phyloP scores from a whole-genome alignment of 768 basidiomycete genomes.

The Trametopsis cervina region DNA sequence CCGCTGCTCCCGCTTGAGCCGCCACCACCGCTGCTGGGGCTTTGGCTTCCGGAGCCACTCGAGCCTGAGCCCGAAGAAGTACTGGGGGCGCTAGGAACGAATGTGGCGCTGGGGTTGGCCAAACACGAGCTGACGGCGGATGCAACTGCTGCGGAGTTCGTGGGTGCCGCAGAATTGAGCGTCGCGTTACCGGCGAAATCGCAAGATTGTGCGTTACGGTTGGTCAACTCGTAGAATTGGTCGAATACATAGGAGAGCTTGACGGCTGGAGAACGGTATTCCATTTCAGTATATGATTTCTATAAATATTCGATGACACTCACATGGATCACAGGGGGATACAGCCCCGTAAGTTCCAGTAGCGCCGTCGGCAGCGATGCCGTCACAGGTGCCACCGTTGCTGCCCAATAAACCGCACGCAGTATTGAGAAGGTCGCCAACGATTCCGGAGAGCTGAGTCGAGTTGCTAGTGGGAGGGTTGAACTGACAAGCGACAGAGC shows the following conservation, averaged over 20 bases:
- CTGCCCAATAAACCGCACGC: slow-evolving; percentile 65
- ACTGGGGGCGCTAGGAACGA: slow-evolving; percentile 48
- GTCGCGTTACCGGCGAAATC: slow-evolving; percentile 83
- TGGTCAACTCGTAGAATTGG: slow-evolving; percentile 61
- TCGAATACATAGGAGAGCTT: slow-evolving; percentile 83
- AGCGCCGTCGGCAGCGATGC: slow-evolving; percentile 67
- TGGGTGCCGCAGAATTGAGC: slow-evolving; percentile 49
- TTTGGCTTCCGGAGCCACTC: slow-evolving; percentile 5
- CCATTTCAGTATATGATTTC: not conserved
- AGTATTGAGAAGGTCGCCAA: slow-evolving; percentile 56
- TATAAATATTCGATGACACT: slow-evolving; percentile 8
- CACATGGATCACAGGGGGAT: slow-evolving; percentile 76
- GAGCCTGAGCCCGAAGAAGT: slow-evolving; percentile 1
- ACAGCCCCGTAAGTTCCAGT: slow-evolving; percentile 72
- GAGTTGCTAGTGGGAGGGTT: slow-evolving; percentile 57
- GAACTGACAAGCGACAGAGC: slow-evolving; percentile 66
- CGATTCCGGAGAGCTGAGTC: slow-evolving; percentile 31
- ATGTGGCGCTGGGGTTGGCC: slow-evolving; percentile 53
- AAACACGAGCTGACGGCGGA: slow-evolving; percentile 63
- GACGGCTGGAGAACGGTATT: slow-evolving; percentile 43
- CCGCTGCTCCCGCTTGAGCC: slow-evolving; percentile 10
- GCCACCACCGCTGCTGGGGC: not conserved
- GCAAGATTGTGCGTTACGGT: slow-evolving; percentile 56
- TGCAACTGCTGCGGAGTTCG: slow-evolving; percentile 40
- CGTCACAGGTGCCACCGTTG: slow-evolving; percentile 51